phyloP scores from a whole-genome alignment of 169 alveolate genomes.

The Neospora caninum region DNA sequence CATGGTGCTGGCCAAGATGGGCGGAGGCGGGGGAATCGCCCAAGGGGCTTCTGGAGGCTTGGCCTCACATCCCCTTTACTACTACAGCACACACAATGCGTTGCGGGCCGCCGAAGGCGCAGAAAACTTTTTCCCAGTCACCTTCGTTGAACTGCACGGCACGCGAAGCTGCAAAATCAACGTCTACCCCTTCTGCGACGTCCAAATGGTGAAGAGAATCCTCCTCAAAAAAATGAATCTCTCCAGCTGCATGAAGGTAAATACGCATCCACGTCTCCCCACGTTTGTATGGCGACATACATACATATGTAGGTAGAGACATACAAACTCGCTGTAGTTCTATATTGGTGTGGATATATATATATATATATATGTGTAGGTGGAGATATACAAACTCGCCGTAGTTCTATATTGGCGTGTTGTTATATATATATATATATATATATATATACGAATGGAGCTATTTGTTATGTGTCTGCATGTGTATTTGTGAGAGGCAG shows the following conservation, averaged over 20 bases:
- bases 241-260: conserved; percentile 79
- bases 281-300: no score
- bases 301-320: no score
- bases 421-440: not conserved
- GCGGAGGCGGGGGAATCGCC: not conserved
- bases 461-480: no score
- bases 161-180: conserved; percentile 56
- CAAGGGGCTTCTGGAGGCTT: not conserved
- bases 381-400: no score
- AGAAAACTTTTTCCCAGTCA: conserved; percentile 51
- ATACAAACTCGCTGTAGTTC: no score
- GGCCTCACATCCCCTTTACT: conserved; percentile 64
- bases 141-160: conserved; percentile 67
- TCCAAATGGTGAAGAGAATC: conserved; percentile 86
- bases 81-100: conserved; percentile 65
- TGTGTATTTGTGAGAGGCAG: no score
- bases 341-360: no score
- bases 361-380: no score
- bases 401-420: no score
- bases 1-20: not conserved
- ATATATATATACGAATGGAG: not conserved
- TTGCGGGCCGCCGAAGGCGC: conserved; percentile 63
- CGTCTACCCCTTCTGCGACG: conserved; percentile 89
- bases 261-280: no score
- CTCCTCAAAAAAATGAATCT: conserved; percentile 85